Conservation (phyloP, 768 basidiomycete species). For the Trametes sanguinea region DNA sequence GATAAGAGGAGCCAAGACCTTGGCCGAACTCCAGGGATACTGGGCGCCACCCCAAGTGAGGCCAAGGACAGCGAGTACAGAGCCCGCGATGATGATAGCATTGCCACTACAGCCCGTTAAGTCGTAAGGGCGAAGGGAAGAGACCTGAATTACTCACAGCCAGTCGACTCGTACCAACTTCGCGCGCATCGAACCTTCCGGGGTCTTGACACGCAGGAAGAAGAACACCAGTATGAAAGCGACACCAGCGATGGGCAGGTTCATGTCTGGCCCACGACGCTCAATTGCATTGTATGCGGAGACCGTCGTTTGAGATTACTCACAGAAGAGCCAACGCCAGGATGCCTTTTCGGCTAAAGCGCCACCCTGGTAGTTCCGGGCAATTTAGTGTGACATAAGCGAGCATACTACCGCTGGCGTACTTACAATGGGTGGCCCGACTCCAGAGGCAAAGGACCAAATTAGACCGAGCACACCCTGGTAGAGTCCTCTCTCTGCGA, state of each 20-base stretch:
- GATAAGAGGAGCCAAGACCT: constrained; percentile 43
- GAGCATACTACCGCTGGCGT: background rate
- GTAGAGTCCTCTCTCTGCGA: constrained; percentile 34
- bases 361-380: constrained; percentile 20
- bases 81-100: constrained; percentile 24
- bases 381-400: background rate
- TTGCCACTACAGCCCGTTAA: constrained; percentile 35
- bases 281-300: too few relatives aligned
- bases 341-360: constrained; percentile 25
- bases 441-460: background rate
- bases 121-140: constrained; percentile 14
- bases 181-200: constrained; percentile 16
- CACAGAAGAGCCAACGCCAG: constrained; percentile 27
- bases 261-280: constrained; percentile 2
- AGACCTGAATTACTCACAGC: constrained; percentile 10
- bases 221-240: constrained; percentile 9
- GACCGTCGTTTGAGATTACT: background rate
- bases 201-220: constrained; percentile 24
- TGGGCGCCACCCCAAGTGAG: constrained; percentile 18
- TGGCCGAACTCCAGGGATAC: background rate
- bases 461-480: background rate
- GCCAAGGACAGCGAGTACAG: constrained; percentile 19
- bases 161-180: constrained; percentile 32
- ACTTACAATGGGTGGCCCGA: background rate
- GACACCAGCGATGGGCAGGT: constrained; percentile 8